Evolutionary conservation across 2,329 filamentous ascomycete species (phyloP).

Genomic region (Ilyonectria sp.): DNA sequence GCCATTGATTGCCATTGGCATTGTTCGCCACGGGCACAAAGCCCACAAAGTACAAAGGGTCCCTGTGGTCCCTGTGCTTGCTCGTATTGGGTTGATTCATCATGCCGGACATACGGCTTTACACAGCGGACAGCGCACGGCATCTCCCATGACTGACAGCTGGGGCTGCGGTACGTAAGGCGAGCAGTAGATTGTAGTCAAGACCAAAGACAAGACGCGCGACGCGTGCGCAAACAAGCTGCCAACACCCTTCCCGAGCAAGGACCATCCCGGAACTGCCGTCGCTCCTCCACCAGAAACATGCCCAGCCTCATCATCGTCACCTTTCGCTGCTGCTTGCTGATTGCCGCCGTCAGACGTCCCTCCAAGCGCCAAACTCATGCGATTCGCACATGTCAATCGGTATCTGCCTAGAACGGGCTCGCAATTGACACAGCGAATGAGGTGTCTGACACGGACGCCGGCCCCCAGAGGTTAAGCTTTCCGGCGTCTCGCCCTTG

Average conservation of each 20-base stretch:
- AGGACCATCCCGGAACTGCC: conserved; percentile 41
- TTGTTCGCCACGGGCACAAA: not conserved
- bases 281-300: conserved; percentile 37
- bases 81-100: not conserved
- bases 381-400: not conserved
- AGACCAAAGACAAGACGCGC: conserved; percentile 24
- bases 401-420: not conserved
- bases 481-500: conserved; percentile 23
- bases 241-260: conserved; percentile 36
- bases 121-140: conserved; percentile 4
- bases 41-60: not conserved
- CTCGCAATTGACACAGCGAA: conserved; percentile 2
- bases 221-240: conserved; percentile 40
- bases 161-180: not conserved
- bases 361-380: conserved; percentile 4
- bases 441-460: not conserved
- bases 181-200: conserved; percentile 6
- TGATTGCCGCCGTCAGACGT: conserved; percentile 3
- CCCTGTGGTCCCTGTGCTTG: not conserved
- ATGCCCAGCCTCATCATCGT: conserved; percentile 35
- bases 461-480: conserved; percentile 20
- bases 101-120: conserved; percentile 6
- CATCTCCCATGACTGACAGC: not conserved
- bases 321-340: not conserved
- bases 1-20: not conserved